Base-by-base conservation (phyloP, 1,139 yeast genomes). In the Kurtzmaniella natalensis region DNA sequence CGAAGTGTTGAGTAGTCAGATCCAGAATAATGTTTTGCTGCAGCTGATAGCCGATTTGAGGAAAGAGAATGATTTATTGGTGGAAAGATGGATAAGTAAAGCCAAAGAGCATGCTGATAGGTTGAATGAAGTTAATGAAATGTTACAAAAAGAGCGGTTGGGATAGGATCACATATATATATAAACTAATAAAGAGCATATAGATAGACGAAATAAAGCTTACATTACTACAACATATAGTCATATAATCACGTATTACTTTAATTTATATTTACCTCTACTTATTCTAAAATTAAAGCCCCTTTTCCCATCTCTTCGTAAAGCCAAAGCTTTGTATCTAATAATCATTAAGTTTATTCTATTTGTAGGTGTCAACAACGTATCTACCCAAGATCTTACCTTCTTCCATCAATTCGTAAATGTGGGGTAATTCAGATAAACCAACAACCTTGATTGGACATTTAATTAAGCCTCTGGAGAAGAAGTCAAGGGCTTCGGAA, bases 311-410 rank as follows among this genome's bases (percentile, higher is more conserved):
- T n/a, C n/a, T n/a, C n/a, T n/a, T n/a, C n/a, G n/a, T n/a, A n/a
- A n/a, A n/a, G n/a, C n/a, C n/a, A n/a, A n/a, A n/a, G n/a, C n/a
- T n/a, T n/a, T n/a, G n/a, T n/a, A n/a, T n/a, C n/a, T n/a, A n/a
- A n/a, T n/a, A n/a, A 13, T 23, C 26, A 23, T 23, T 7, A 14
- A 11, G 14, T 23, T 23, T 11, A 9, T 18, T 17, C 59, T 64
- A 78, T 59, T 76, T 73, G 42, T 72, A 59, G 28, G 81, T 78
- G 63, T 81, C 89, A 49, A 81, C 81, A 42, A 82, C 92, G 59
- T 80, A 80, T 69, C 88, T 76, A 50, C 89, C 89, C 51, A 78
- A 63, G 55, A 81, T 76, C 59, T 76, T 70, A 50, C 87, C 86
- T 50, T 72, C 64, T 59, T 77, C 81, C 88, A 81, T 81, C 56